These are phyloP conservation scores for Ustilago bromivora DNA, from an alignment of 1,284 basidiomycete genomes.

Conservation along the genomic window DNA sequence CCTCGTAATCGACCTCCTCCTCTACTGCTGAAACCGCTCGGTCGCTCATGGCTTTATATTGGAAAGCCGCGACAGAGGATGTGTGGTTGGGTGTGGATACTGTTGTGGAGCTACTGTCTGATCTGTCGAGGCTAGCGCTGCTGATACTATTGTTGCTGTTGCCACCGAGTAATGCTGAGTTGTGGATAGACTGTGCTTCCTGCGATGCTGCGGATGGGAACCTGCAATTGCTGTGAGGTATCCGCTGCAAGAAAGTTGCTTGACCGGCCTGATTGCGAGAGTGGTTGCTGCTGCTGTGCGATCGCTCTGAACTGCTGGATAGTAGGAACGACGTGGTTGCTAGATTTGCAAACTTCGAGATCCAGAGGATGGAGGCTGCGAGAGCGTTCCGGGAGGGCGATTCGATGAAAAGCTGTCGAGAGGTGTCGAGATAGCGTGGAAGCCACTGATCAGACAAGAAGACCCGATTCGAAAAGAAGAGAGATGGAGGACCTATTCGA, in stretches of 20 bases:
- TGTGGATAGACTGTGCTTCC: slow-evolving; percentile 4
- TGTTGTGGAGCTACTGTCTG: neutral
- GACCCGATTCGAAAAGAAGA: neutral
- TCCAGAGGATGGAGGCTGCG: neutral
- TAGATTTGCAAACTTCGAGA: neutral
- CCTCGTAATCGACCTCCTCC: slow-evolving; percentile 68
- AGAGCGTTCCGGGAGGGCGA: neutral
- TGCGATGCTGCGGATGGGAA: slow-evolving; percentile 33
- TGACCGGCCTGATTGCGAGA: neutral
- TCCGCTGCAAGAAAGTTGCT: slow-evolving; percentile 12
- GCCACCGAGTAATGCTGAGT: neutral
- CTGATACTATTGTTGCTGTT: neutral
- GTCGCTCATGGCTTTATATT: slow-evolving; percentile 35
- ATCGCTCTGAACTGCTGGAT: slow-evolving; percentile 9
- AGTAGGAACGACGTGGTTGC: slow-evolving; percentile 34
- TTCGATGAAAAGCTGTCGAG: neutral
- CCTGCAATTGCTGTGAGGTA: slow-evolving; percentile 23
- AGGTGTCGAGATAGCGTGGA: neutral
- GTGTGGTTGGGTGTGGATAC: neutral
- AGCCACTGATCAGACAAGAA: neutral
- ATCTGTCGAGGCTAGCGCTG: neutral
- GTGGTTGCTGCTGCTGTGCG: slow-evolving; percentile 19
- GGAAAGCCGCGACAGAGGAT: slow-evolving; percentile 7
- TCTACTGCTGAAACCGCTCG: slow-evolving; percentile 47
- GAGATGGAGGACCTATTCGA: neutral